These are phyloP conservation scores for Eimeria tenella DNA, from an alignment of 169 alveolate genomes.

Conservation along the genomic window DNA sequence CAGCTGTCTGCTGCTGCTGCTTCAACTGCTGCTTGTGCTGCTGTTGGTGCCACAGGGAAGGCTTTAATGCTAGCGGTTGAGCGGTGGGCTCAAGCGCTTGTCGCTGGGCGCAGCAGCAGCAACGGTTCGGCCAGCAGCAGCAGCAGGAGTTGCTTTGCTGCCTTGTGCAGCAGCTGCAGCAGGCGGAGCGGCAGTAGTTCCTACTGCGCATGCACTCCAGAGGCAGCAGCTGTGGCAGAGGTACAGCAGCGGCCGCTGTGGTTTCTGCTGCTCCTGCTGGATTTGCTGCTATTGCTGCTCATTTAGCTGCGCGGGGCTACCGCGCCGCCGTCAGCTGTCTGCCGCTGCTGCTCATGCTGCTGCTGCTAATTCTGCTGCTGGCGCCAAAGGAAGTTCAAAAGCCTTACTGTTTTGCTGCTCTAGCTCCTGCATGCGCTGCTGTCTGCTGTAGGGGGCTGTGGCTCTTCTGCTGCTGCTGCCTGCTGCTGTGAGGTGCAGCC, in stretches of 20 bases:
- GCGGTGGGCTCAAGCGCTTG: neutral
- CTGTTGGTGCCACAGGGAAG: slow-evolving; percentile 45
- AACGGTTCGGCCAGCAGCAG: neutral
- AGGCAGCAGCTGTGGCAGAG: slow-evolving; percentile 45
- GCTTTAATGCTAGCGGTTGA: slow-evolving; percentile 15
- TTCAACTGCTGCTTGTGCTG: neutral
- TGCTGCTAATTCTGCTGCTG: neutral
- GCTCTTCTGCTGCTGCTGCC: slow-evolving; percentile 59
- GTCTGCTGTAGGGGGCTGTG: slow-evolving; percentile 22
- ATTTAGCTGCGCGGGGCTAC: neutral
- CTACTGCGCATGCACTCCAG: slow-evolving; percentile 15
- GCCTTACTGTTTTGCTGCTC: slow-evolving; percentile 14
- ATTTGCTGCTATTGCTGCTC: neutral
- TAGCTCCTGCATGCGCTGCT: neutral
- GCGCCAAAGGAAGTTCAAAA: neutral
- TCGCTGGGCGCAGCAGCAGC: neutral
- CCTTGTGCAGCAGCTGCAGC: slow-evolving; percentile 54
- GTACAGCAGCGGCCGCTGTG: neutral
- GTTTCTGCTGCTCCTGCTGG: neutral
- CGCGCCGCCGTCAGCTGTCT: neutral
- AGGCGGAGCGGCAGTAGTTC: slow-evolving; percentile 28
- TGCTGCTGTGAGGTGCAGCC: slow-evolving; percentile 28
- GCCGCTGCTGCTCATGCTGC: slow-evolving; percentile 9
- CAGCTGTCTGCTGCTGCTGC: slow-evolving; percentile 23
- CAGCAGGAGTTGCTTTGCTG: neutral